phyloP scores from a whole-genome alignment of 495 filamentous ascomycete genomes.

The Aspergillus indologenus region DNA sequence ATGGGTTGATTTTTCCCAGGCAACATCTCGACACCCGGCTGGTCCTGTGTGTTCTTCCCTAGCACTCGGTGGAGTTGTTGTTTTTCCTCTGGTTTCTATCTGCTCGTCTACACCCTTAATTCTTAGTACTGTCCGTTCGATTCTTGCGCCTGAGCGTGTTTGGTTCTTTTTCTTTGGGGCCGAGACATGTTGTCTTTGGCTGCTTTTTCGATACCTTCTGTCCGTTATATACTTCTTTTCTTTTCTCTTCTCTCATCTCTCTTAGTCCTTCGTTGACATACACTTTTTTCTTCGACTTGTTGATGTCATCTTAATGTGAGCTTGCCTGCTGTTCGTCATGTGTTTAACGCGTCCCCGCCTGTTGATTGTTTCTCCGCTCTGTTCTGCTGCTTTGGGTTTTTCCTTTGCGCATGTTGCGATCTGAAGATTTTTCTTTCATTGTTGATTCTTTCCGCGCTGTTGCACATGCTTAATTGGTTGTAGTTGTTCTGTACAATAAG shows the following conservation, averaged over 20 bases:
- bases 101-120: slow-evolving; percentile 24
- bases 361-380: slow-evolving; percentile 13
- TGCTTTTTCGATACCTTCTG: slow-evolving; percentile 28
- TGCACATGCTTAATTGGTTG: slow-evolving; percentile 35
- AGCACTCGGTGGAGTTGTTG: slow-evolving; percentile 46
- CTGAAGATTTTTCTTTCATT: slow-evolving; percentile 16
- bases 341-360: slow-evolving; percentile 27
- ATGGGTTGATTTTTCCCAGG: slow-evolving; percentile 35
- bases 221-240: slow-evolving; percentile 19
- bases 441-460: slow-evolving; percentile 14
- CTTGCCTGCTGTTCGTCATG: slow-evolving; percentile 19
- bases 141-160: slow-evolving; percentile 30
- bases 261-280: slow-evolving; percentile 21
- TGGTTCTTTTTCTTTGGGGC: slow-evolving; percentile 20
- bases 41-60: slow-evolving; percentile 50
- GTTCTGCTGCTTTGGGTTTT: slow-evolving; percentile 17
- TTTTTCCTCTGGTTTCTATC: slow-evolving; percentile 18
- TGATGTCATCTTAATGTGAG: slow-evolving; percentile 12
- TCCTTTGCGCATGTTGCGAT: slow-evolving; percentile 9
- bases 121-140: slow-evolving; percentile 23
- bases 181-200: slow-evolving; percentile 13
- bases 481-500: slow-evolving; percentile 46
- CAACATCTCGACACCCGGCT: slow-evolving; percentile 48
- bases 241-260: slow-evolving; percentile 6
- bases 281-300: slow-evolving; percentile 12